phyloP scores from a whole-genome alignment of 2,329 filamentous ascomycete species.

The Talaromyces piceae region DNA sequence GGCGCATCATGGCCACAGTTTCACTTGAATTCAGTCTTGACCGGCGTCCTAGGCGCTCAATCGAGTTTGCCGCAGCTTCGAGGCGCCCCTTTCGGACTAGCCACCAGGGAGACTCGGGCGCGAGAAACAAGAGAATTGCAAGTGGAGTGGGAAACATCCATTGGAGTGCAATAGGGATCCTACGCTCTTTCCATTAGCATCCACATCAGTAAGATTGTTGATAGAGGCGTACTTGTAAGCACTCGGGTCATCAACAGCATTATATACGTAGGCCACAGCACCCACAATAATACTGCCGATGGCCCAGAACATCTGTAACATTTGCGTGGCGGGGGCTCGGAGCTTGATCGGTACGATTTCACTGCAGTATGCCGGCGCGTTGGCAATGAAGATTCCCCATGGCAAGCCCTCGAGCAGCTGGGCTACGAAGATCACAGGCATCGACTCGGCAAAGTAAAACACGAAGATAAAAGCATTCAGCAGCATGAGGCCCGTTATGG shows the following conservation, averaged over 20 bases:
- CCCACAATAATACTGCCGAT: conserved; percentile 50
- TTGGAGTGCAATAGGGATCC: conserved; percentile 49
- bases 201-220: conserved; percentile 15
- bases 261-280: too few species aligned
- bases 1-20: conserved; percentile 53
- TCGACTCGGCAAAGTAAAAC: conserved; percentile 39
- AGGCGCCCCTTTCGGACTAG: conserved; percentile 43
- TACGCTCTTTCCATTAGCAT: conserved; percentile 29
- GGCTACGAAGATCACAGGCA: conserved; percentile 41
- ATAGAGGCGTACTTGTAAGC: conserved; percentile 39
- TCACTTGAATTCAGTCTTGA: conserved; percentile 34
- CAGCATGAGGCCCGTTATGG: conserved; percentile 46
- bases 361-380: conserved; percentile 55
- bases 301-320: conserved; percentile 61
- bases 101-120: conserved; percentile 48
- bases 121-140: conserved; percentile 44
- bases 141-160: conserved; percentile 54
- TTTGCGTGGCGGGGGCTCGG: conserved; percentile 52
- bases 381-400: conserved; percentile 61
- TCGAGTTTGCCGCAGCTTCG: conserved; percentile 39
- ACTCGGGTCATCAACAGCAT: too few species aligned
- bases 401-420: conserved; percentile 57
- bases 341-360: conserved; percentile 56
- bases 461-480: conserved; percentile 47
- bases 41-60: conserved; percentile 44